phyloP scores from a whole-genome alignment of 2,329 filamentous ascomycete species.

The Pestalotiopsis sp. region DNA sequence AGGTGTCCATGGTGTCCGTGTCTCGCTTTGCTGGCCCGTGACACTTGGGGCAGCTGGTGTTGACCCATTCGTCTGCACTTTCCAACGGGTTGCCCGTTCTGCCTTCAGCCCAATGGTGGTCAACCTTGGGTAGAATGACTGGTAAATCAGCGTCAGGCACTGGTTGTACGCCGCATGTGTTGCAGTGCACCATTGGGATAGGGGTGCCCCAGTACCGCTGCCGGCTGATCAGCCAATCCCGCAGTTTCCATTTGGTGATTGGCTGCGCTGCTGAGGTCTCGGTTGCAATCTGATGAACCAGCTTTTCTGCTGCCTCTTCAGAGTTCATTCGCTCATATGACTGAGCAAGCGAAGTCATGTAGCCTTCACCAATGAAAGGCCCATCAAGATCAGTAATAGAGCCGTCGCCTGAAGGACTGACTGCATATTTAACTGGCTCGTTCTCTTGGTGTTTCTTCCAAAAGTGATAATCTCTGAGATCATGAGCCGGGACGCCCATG shows the following conservation, averaged over 20 bases:
- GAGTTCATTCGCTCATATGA: slow-evolving; percentile 67
- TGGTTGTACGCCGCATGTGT: slow-evolving; percentile 74
- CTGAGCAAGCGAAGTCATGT: slow-evolving; percentile 68
- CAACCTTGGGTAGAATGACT: slow-evolving; percentile 71
- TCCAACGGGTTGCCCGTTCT: slow-evolving; percentile 79
- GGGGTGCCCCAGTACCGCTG: slow-evolving; percentile 92
- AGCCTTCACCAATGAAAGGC: slow-evolving; percentile 67
- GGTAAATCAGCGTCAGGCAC: slow-evolving; percentile 78
- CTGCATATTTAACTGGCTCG: slow-evolving; percentile 64
- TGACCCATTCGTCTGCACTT: slow-evolving; percentile 71
- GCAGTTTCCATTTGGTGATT: slow-evolving; percentile 76
- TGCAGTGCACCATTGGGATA: slow-evolving; percentile 86
- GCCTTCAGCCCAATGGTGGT: slow-evolving; percentile 68
- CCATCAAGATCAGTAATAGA: slow-evolving; percentile 44
- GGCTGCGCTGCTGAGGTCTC: slow-evolving; percentile 59
- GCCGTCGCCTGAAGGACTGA: slow-evolving; percentile 54
- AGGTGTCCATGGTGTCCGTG: slow-evolving; percentile 95
- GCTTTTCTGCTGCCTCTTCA: slow-evolving; percentile 59
- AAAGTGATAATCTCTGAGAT: slow-evolving; percentile 76
- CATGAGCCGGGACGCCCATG: slow-evolving; percentile 90
- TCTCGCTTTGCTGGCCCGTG: slow-evolving; percentile 72
- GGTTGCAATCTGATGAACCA: slow-evolving; percentile 58
- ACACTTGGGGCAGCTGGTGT: slow-evolving; percentile 77
- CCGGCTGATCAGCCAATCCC: slow-evolving; percentile 91
- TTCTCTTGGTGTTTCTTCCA: slow-evolving; percentile 71